Base-by-base conservation (phyloP, 305 asterid genomes). In the Solanum chacoense region DNA sequence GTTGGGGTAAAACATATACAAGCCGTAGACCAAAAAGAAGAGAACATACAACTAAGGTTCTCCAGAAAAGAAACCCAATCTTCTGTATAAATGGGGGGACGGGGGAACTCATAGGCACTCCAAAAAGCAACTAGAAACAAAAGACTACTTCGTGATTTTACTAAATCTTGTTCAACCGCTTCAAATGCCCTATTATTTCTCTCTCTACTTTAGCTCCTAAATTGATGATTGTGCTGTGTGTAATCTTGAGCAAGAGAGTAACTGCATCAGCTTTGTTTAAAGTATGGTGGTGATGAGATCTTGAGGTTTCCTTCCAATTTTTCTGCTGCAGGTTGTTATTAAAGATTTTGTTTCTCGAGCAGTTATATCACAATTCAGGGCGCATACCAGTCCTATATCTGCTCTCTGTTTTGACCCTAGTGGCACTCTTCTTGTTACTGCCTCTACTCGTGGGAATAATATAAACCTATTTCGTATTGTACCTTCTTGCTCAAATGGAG, bases 341-440 rank as follows among this genome's bases (percentile, higher is more conserved):
- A 93, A 91, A 88, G 95, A 93, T 90, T 87, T 91, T 69, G 88
- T 88, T 18, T 85, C 93, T 85, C 85, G 90, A 89, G 86, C 90
- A 63, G 91, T 93, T 84, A 87, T 93, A 81, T 91, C 95, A 80
- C 95, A 93, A 89, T 93, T 93, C 86, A 91, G 92, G 91, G 95
- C 94, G 31, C 95, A 93, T 71, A 90, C 86, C 6, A 90, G 94
- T 89, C 93, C 95, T 45, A 84, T 92, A 69, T 93, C 91, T 77
- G 93, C 92, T 88, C 91, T 93, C 3, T 89, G 93, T 90, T 93
- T 92, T 88, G 93, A 91, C 89, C 94, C 92, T 20, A 93, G 94
- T 84, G 94, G 93, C 74, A 91, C 93, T 81, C 94, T 92, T 88
- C 92, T 93, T 69, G 95, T 93, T 36, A 92, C 93, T 40, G 93